Conservation (phyloP, 148 eudicot genomes). For the Salicornia ramosissima region DNA sequence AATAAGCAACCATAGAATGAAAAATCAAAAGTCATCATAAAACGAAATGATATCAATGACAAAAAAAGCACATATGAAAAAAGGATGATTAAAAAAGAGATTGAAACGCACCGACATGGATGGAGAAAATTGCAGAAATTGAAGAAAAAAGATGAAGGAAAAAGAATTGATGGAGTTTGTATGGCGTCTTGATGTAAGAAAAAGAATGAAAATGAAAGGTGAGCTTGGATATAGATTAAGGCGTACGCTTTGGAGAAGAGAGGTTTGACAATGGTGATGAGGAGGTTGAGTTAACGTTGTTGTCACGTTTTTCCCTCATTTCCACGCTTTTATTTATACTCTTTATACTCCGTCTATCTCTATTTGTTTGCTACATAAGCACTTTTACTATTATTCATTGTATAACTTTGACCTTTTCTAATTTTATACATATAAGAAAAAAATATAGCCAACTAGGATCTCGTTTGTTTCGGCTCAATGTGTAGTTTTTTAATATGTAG, state of each 20-base stretch:
- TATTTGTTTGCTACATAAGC: no score
- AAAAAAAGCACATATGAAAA: background rate
- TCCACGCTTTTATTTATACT: background rate
- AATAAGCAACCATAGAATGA: no score
- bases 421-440: no score
- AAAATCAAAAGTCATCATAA: background rate
- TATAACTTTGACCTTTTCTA: no score
- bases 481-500: no score
- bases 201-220: background rate
- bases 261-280: background rate
- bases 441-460: no score
- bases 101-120: conserved; percentile 21
- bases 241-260: background rate
- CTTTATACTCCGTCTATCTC: no score
- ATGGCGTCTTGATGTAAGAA: background rate
- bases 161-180: no score
- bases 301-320: conserved; percentile 12
- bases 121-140: background rate
- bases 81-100: background rate
- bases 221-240: background rate
- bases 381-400: no score
- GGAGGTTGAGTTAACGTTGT: conserved; percentile 5
- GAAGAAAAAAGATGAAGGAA: background rate
- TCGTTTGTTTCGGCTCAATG: no score
- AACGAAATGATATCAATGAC: no score